Conservation (phyloP, 495 filamentous ascomycete species). For the Penicillium subrubescens region DNA sequence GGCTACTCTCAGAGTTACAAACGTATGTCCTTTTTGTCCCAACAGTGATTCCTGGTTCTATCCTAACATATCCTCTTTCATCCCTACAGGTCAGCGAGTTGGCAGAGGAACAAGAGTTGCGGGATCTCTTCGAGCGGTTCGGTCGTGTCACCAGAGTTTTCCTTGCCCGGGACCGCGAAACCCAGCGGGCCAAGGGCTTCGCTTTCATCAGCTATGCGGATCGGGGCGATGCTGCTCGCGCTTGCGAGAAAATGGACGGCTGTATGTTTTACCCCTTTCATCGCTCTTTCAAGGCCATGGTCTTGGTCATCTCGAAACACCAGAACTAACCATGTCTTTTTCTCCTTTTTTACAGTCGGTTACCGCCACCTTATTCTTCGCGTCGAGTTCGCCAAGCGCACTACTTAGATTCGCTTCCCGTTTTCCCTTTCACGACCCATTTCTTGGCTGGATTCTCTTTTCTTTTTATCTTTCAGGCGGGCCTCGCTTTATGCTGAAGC, state of each 20-base stretch:
- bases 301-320: neutral
- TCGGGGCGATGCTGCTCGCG: conserved; percentile 81
- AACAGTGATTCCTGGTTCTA: conserved; percentile 4
- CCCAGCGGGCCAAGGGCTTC: conserved; percentile 92
- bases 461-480: conserved; percentile 41
- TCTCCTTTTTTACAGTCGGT: conserved; percentile 54
- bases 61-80: conserved; percentile 19
- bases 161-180: conserved; percentile 95
- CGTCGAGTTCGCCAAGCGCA: conserved; percentile 90
- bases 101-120: conserved; percentile 90
- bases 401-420: conserved; percentile 49
- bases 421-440: conserved; percentile 28
- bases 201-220: conserved; percentile 97
- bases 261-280: conserved; percentile 54
- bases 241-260: conserved; percentile 97
- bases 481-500: conserved; percentile 34
- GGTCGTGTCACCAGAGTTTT: conserved; percentile 96
- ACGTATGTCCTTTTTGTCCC: conserved; percentile 62
- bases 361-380: conserved; percentile 88
- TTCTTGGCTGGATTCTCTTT: conserved; percentile 28
- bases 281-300: neutral
- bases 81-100: conserved; percentile 81
- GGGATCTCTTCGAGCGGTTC: conserved; percentile 97
- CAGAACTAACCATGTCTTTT: conserved; percentile 27
- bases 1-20: conserved; percentile 93